Conservation (phyloP, 495 filamentous ascomycete species). For the Neurospora sp. region DNA sequence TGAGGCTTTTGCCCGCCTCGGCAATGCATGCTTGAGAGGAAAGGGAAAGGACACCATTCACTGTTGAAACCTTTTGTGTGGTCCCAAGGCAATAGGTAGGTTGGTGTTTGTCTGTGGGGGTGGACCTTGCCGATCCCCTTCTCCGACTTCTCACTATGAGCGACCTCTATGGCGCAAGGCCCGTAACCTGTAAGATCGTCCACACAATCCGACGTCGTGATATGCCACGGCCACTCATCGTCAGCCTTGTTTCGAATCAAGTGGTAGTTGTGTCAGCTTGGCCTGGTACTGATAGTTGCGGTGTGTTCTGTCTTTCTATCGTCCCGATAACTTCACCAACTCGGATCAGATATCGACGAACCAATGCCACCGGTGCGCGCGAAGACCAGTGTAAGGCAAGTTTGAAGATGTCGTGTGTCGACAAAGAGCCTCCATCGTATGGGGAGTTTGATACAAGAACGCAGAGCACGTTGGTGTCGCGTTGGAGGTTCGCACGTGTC, state of each 20-base stretch:
- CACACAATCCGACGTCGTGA: background rate
- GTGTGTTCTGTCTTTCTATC: background rate
- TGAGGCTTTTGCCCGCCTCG: background rate
- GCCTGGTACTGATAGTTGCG: background rate
- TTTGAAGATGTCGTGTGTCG: background rate
- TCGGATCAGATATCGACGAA: background rate
- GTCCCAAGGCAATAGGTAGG: background rate
- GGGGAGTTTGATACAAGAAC: background rate
- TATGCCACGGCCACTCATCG: background rate
- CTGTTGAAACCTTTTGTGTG: background rate
- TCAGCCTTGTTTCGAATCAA: background rate
- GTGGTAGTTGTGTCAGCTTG: background rate
- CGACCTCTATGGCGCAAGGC: background rate
- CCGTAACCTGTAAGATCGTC: background rate
- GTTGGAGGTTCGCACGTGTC: background rate
- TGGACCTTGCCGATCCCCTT: background rate
- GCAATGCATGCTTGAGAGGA: background rate
- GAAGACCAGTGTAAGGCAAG: background rate
- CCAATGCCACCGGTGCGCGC: background rate
- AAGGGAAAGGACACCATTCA: background rate
- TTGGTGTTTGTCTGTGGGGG: background rate
- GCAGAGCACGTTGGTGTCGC: background rate
- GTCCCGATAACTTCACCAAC: background rate
- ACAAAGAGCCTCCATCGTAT: background rate
- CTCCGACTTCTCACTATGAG: background rate